A percentile compares a stretch with the other conserved stretches of the same genome.
phyloP scores from a whole-genome alignment of 192 early-diverging fungal species.

The Coemansia sp. region DNA sequence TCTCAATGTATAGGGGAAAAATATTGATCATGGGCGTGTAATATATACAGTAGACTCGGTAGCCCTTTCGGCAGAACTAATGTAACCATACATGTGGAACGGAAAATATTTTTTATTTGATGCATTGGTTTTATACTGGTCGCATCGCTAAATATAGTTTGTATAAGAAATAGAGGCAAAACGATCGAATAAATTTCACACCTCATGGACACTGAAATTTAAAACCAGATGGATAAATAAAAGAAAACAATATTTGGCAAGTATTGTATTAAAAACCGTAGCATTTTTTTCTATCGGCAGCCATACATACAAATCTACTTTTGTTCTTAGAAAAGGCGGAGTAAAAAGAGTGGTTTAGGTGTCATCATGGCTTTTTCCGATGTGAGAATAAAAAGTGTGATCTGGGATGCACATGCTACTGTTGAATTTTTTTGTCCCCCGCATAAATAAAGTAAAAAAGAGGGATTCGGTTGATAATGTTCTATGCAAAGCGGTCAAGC shows the following conservation, averaged over 20 bases:
- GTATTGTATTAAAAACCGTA: neutral
- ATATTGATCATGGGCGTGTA: neutral
- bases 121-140: neutral
- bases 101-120: neutral
- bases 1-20: too few relatives aligned
- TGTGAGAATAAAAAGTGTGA: too few relatives aligned
- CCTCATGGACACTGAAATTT: neutral
- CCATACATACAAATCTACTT: neutral
- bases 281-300: neutral
- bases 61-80: constrained; percentile 9
- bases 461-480: neutral
- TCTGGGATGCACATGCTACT: too few relatives aligned
- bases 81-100: constrained; percentile 13
- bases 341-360: neutral
- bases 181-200: neutral
- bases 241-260: neutral
- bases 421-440: neutral
- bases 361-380: too few relatives aligned
- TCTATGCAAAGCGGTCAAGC: neutral
- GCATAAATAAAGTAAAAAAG: neutral
- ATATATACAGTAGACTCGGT: neutral
- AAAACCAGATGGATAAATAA: neutral
- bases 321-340: neutral
- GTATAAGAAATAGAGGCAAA: neutral
- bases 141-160: neutral